Evolutionary conservation across 176 grass and related monocot species (phyloP), one percentile per base, ranked within the genome.

Genomic region (Zizania latifolia): DNA sequence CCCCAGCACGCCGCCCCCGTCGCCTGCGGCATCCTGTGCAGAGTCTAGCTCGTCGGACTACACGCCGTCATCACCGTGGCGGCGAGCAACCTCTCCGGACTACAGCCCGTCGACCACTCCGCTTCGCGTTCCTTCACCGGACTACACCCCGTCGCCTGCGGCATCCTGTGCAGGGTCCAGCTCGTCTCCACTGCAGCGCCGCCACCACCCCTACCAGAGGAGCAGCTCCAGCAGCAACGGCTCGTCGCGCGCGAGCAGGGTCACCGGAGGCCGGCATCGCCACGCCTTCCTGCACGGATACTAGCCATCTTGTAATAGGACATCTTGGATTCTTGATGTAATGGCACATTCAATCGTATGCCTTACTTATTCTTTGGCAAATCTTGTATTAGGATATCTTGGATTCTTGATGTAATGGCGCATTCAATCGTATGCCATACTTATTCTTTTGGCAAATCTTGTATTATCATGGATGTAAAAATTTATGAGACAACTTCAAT

Each of bases 121-220:
- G n/a, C n/a, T n/a, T n/a, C n/a, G n/a, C n/a, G n/a, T n/a, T n/a
- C n/a, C n/a, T n/a, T n/a, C n/a, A n/a, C n/a, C n/a, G n/a, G n/a
- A n/a, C n/a, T n/a, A n/a, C n/a, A n/a, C 51, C 15, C 77, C 4
- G 8, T 75, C 71, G 0, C 62, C 63, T 16, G 1, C 1, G 23
- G 39, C 31, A 12, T 83, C 72, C 5, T 63, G 77, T 24, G 63
- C 40, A 0, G 23, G 9, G 41, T 77, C 81, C 0, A 1, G 31
- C 54, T 31, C 54, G 40, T 77, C 54, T 39, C 32, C 23, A 9
- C 7, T 11, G 16, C 40, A 7, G 30, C 31, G 30, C 22, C 40
- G 57, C 10, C 30, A 72, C 16, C 67, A 81, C 36, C 78, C 78
- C 0, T 81, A 81, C 57, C 41, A 10, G 56, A 81, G 57, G 68